phyloP scores from a whole-genome alignment of 306 rosid genomes.

The Lithocarpus polystachyus region DNA sequence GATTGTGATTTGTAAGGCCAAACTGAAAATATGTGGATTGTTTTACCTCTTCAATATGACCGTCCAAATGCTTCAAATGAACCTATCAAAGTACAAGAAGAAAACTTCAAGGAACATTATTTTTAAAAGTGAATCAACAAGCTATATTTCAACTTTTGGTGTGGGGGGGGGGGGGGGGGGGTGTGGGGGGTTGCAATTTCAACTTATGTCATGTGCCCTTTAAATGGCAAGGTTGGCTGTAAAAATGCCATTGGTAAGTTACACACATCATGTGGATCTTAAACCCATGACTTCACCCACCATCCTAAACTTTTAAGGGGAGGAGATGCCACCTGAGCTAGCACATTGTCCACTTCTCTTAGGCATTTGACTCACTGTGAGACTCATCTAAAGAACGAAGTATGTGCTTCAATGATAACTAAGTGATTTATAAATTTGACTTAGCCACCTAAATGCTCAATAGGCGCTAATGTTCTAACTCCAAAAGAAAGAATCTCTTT shows the following conservation, averaged over 20 bases:
- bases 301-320: no score
- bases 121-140: slow-evolving; percentile 4
- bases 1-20: slow-evolving; percentile 18
- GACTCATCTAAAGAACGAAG: background rate
- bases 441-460: background rate
- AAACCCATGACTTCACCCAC: no score
- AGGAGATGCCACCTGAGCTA: no score
- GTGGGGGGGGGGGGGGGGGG: no score
- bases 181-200: no score
- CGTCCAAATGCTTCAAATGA: slow-evolving; percentile 94
- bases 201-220: background rate
- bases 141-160: slow-evolving; percentile 9
- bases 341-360: background rate
- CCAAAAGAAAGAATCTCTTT: slow-evolving; percentile 3
- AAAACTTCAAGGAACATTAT: background rate
- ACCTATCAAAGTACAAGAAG: slow-evolving; percentile 43
- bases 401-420: background rate
- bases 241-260: no score
- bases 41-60: slow-evolving; percentile 91
- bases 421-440: slow-evolving; percentile 5
- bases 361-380: background rate
- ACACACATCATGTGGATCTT: no score
- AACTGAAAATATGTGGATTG: background rate
- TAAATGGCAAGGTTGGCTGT: background rate
- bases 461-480: background rate